These are phyloP conservation scores for Russula lepida DNA, from an alignment of 768 basidiomycete genomes.

Conservation along the genomic window DNA sequence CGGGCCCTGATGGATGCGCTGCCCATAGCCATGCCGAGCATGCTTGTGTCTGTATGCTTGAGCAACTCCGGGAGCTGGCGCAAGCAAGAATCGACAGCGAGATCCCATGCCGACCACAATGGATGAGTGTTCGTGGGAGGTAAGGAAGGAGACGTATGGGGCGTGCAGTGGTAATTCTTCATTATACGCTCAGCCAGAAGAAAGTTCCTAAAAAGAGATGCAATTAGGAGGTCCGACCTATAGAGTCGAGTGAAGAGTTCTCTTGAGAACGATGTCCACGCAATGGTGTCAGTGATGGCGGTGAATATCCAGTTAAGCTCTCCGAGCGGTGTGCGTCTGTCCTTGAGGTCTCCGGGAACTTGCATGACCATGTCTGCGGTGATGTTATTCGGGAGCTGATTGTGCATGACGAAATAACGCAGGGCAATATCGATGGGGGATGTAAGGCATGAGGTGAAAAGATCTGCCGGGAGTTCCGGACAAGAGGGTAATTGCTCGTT, in stretches of 20 bases:
- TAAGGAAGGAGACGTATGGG: conserved; percentile 84
- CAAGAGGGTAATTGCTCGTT: conserved; percentile 90
- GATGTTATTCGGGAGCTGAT: conserved; percentile 72
- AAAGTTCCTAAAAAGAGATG: conserved; percentile 95
- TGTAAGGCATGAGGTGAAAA: conserved; percentile 96
- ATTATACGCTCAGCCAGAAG: conserved; percentile 95
- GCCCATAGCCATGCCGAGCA: conserved; percentile 21
- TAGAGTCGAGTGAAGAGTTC: conserved; percentile 92
- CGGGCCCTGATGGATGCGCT: conserved; percentile 23
- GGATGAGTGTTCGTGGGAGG: conserved; percentile 96
- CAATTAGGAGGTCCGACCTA: conserved; percentile 90
- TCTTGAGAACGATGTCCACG: conserved; percentile 94
- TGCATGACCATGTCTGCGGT: conserved; percentile 88
- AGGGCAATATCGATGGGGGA: conserved; percentile 98
- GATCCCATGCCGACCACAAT: conserved; percentile 96
- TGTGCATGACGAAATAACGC: conserved; percentile 87
- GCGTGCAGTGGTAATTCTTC: conserved; percentile 96
- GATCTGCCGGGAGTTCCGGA: conserved; percentile 93
- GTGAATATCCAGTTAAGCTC: conserved; percentile 99
- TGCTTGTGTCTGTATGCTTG: conserved; percentile 25
- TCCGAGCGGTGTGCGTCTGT: conserved; percentile 90
- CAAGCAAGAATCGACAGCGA: conserved; percentile 89
- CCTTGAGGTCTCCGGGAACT: conserved; percentile 93
- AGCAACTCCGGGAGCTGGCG: conserved; percentile 87
- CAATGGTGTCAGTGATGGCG: conserved; percentile 97